Conservation (phyloP, 2,329 filamentous ascomycete species). For the Aspergillus ochraceoroseus region DNA sequence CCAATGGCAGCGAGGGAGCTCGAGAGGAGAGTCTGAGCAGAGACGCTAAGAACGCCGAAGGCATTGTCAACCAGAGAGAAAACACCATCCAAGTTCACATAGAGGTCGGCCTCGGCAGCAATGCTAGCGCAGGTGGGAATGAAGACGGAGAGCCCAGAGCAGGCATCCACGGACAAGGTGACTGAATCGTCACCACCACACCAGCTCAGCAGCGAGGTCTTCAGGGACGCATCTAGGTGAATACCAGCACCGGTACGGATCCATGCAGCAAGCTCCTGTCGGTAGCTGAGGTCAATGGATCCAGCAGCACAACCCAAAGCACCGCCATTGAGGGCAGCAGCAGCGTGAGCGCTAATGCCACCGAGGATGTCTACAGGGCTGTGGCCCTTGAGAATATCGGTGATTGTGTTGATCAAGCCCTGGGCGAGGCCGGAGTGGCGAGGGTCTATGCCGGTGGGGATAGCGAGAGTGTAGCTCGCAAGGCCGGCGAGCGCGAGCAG, state of each 20-base stretch:
- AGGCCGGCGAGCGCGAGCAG: conserved; percentile 33
- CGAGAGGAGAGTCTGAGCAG: conserved; percentile 28
- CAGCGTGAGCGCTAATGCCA: conserved; percentile 32
- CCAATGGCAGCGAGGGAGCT: conserved; percentile 27
- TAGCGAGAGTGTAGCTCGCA: conserved; percentile 32
- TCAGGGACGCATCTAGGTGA: conserved; percentile 27
- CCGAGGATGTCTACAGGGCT: conserved; percentile 22
- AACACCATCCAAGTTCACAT: conserved; percentile 37
- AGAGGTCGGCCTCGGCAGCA: conserved; percentile 36
- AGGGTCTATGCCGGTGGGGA: conserved; percentile 30
- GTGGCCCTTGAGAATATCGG: conserved; percentile 23
- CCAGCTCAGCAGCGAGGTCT: conserved; percentile 31
- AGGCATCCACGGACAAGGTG: conserved; percentile 26
- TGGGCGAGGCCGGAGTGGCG: conserved; percentile 24
- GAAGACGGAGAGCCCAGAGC: conserved; percentile 33
- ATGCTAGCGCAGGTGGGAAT: conserved; percentile 32
- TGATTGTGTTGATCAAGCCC: conserved; percentile 24
- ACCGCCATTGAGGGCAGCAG: conserved; percentile 36
- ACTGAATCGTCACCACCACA: conserved; percentile 27
- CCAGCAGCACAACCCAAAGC: conserved; percentile 33
- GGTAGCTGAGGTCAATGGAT: conserved; percentile 26
- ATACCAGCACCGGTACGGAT: conserved; percentile 23
- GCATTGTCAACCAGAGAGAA: conserved; percentile 26
- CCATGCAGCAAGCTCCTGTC: conserved; percentile 30
- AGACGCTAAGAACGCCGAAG: conserved; percentile 29